Evolutionary conservation across 2,329 filamentous ascomycete genomes (phyloP), one percentile per base, ranked within the genome.

Genomic region (Ceratocystis cubensis): DNA sequence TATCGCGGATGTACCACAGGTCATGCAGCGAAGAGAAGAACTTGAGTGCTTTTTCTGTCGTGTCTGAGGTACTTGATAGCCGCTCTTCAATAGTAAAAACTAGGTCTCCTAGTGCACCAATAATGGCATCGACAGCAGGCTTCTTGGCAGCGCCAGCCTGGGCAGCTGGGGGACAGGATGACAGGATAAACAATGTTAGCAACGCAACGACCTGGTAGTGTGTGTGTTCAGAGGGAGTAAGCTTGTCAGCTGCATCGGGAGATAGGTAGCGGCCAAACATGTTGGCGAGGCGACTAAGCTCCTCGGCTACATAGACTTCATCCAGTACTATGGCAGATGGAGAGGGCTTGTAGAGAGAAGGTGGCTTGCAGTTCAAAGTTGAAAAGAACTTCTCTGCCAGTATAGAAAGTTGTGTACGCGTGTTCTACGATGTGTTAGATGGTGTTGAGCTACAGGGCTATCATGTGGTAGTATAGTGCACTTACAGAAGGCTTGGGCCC

Each of bases 331-430:
- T 73, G 0, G 75, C 73, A 0, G 77, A 74, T 2, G 72, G 69
- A 0, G 76, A 68, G 1, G 78, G 75, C 70, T 83, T 84, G 73
- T 81, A 81, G 5, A 79, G 76, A 1, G 80, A 75, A 0, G 80
- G 77, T 1, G 80, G 75, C 64, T 78, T 80, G 71, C 79, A 80
- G 28, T 72, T 71, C 4, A 84, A 71, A 1, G 81, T 69, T 61
- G 82, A 79, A 15, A 83, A 75, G 70, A 82, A 84, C 3, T 77
- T 76, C 69, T 85, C 82, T 0, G 79, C 71, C 0, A 82, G 72
- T 13, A 84, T 71, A 0, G 75, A 73, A 0, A 84, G 72, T 59
- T 83, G 82, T 1, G 76, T 76, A 1, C 83, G 79, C 1, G 73
- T 73, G 68, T 78, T 79, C 81, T 84, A 68, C 2, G 33, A 5